Evolutionary conservation across 805 yeast genomes (phyloP), one percentile per base, ranked within the genome.

Genomic region (Pachysolen tannophilus): DNA sequence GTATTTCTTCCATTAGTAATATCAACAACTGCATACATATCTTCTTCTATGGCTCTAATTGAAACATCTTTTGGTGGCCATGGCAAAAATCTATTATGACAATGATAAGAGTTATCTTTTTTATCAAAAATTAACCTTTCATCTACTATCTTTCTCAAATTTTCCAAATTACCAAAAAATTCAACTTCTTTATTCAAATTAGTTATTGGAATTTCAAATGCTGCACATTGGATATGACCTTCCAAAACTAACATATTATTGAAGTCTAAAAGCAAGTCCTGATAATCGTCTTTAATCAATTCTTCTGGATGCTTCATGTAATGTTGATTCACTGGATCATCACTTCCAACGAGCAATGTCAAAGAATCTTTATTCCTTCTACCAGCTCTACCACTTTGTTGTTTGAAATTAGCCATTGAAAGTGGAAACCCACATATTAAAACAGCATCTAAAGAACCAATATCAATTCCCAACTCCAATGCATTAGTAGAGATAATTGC

Each of bases 321-420:
- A 51, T 82, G 78, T 47, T 86, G 94, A 55, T 90, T 95, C 2
- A 86, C 75, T 0, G 97, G 95, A 11, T 79, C 77, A 18, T 77
- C 74, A 25, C 92, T 82, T 1, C 88, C 92, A 9, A 92, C 84
- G 35, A 82, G 75, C 3, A 92, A 60, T 0, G 96, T 90, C 50
- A 92, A 58, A 4, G 96, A 85, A 32, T 92, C 97, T 35, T 72
- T 72, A 34, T 71, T 74, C 44, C 95, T 75, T 53, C 99, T 68
- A 13, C 99, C 99, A 0, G 96, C 97, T 50, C 99, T 69, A 25
- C 99, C 99, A 62, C 92, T 81, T 51, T 92, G 98, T 57, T 92
- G 99, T 47, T 88, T 85, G 51, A 92, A 73, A 42, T 86, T 86
- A 33, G 94, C 78, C 40, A 87, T 68, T 35, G 95, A 82, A 15